Conservation (phyloP, 2,329 filamentous ascomycete genomes). For the Neofusicoccum umdonicola region DNA sequence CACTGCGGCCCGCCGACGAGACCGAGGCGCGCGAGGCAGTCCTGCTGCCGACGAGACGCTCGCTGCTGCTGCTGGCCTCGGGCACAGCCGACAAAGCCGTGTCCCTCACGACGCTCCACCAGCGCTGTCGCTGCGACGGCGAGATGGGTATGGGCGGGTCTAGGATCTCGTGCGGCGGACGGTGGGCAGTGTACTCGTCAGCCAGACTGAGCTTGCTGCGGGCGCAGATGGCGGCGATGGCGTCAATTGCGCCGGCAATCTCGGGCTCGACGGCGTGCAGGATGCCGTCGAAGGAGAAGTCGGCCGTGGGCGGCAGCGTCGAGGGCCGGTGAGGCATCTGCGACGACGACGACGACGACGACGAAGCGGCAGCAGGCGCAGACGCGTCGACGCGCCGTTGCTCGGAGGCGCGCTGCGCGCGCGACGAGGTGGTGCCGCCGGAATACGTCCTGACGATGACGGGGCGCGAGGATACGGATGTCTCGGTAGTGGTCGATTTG, state of each 20-base stretch:
- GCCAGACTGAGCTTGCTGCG: slow-evolving; percentile 60
- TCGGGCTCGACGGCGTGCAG: slow-evolving; percentile 58
- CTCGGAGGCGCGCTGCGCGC: neutral
- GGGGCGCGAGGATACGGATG: slow-evolving; percentile 42
- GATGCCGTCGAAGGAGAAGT: slow-evolving; percentile 57
- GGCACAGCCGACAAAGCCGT: slow-evolving; percentile 47
- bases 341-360: slow-evolving; percentile 21
- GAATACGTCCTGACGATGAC: slow-evolving; percentile 45
- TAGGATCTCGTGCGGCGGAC: slow-evolving; percentile 59
- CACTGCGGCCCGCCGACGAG: slow-evolving; percentile 12
- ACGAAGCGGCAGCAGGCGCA: slow-evolving; percentile 21
- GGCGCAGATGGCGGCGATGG: slow-evolving; percentile 63
- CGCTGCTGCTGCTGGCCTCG: slow-evolving; percentile 48
- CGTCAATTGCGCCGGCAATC: slow-evolving; percentile 57
- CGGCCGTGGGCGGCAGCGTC: slow-evolving; percentile 46
- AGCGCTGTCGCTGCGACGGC: slow-evolving; percentile 28
- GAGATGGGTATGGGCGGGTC: slow-evolving; percentile 25
- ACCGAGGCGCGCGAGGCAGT: slow-evolving; percentile 9
- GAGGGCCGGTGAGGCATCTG: slow-evolving; percentile 20
- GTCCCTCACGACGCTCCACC: slow-evolving; percentile 32
- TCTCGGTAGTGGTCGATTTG: slow-evolving; percentile 38
- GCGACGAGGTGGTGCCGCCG: slow-evolving; percentile 12
- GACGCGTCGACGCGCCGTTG: neutral
- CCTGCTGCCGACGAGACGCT: slow-evolving; percentile 29
- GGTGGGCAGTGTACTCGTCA: slow-evolving; percentile 61